Percentiles rank a stretch among this genome's conserved stretches.
phyloP scores from a whole-genome alignment of 768 basidiomycete species.

The Suillus variegatus region DNA sequence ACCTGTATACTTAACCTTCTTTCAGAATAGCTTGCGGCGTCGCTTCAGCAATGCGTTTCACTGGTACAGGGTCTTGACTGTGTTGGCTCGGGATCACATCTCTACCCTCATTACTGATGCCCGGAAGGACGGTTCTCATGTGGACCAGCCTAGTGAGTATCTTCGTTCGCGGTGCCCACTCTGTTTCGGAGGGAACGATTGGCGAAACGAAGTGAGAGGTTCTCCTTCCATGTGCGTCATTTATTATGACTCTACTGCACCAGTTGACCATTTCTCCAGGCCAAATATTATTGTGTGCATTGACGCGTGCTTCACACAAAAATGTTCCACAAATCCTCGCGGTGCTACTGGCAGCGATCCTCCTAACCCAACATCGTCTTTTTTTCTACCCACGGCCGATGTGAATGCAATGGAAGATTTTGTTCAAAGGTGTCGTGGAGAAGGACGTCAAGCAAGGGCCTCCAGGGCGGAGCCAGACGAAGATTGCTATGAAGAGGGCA shows the following conservation, averaged over 20 bases:
- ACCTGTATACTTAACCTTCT: background rate
- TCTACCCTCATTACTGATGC: background rate
- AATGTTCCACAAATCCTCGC: conserved; percentile 18
- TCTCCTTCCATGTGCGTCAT: background rate
- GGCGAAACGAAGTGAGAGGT: background rate
- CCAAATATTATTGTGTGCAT: conserved; percentile 31
- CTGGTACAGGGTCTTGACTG: conserved; percentile 21
- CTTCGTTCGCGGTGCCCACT: too few species aligned
- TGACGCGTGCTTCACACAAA: conserved; percentile 38
- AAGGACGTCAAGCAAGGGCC: background rate
- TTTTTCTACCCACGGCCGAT: background rate
- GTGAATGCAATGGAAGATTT: conserved; percentile 8
- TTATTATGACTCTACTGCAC: background rate
- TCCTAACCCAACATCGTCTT: background rate
- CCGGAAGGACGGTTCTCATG: too few species aligned
- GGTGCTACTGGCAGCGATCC: conserved; percentile 7
- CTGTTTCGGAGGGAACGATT: too few species aligned
- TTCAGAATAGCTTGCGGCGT: conserved; percentile 25
- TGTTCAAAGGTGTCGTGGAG: background rate
- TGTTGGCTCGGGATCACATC: conserved; percentile 21
- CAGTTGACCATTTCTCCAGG: conserved; percentile 9
- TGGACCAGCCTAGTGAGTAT: too few species aligned
- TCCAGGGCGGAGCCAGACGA: background rate
- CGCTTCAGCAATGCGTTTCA: conserved; percentile 25
- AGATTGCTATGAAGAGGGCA: conserved; percentile 19